Evolutionary conservation across 257 asterid genomes (phyloP), one percentile per base, ranked within the genome.

Genomic region (Coffea canephora): DNA sequence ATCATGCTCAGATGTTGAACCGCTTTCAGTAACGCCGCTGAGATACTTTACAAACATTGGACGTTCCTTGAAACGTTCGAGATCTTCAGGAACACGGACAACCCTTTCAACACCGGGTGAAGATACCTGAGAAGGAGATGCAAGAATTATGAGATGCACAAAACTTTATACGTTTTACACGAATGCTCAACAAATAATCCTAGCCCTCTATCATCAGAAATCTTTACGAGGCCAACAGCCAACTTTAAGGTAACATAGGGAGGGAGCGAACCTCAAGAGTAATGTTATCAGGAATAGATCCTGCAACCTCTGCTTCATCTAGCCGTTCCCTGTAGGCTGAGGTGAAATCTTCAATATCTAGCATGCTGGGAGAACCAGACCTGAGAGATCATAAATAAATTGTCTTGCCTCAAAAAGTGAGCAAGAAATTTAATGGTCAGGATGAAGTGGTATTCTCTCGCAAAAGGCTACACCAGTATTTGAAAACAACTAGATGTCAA

Each of bases 91-190:
- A 77, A 95, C 43, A 31, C 89, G 89, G 25, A 95, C 86, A 46
- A 89, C 85, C 83, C 98, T 93, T 78, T 93, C 97, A 5, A 89
- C 88, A 10, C 98, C 98, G 5, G 97, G 98, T 9, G 98, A 94
- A 57, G 98, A 95, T 34, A 95, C 97, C 98, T 94, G 83, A 52
- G 77, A 77, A 54, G 23, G 11, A 50, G 34, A 31, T 31, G 34
- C 34, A 31, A 31, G 34, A 31, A 31, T 31, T 31, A 31, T 31
- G 1, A 31, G 77, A 54, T 31, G 62, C 67, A 68, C 45, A 11
- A 27, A 15, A 69, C n/a, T 19, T 61, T 23, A 23, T 13, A 8
- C 39, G 31, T 50, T 36, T 31, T 31, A 31, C 34, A 31, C 34
- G 34, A 31, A 31, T 31, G 34, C 34, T 31, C 34, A 31, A 31